Base-by-base conservation (phyloP, 768 basidiomycete species). In the Xerocomus brunneocitrinus region DNA sequence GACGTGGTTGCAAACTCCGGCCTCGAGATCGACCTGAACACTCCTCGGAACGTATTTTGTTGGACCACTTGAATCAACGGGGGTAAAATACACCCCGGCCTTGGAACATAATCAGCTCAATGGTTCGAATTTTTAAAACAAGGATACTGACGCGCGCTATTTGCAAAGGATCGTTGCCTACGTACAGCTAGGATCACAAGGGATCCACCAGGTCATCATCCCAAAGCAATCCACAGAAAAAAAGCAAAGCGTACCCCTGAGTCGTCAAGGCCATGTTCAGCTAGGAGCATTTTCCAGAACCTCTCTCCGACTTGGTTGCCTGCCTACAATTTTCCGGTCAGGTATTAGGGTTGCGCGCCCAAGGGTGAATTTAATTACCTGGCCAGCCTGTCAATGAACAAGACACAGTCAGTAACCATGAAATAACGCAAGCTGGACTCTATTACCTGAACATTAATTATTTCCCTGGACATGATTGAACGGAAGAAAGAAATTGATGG, bases 251-350 rank as follows among this genome's bases (percentile, higher is more conserved):
- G 49, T 62, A 92, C 89, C 66, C 90, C 88, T 12, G 76, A 72
- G 22, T 81, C 71, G 63, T 87, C 84, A 47, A 94, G 76, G 0
- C 91, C 92, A 68, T 94, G 92, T 72, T 94, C 91, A 14, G 83
- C 80, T 24, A 97, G 77, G 52, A 95, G 81, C 79, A 87, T 84
- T 55, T 85, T 77, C 94, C 94, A 97, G 70, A 95, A 98, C 42
- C 79, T 79, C 62, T 90, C 88, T 49, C 92, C 91, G 41, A 90
- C 81, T 71, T 85, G 84, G 62, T 86, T 87, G 58, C 86, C 83
- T 28, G 86, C 86, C 82, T 85, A 46, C 4, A 57, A 52, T 5
- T 49, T 65, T 65, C 53, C 12, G 4, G 53, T 65, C 48, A 67
- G 56, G 57, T 49, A 48, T 55, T 54, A 56, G 52, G 56, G 49